Base-by-base conservation (phyloP, 2,329 filamentous ascomycete species). In the Myriosclerotinia curreyana region DNA sequence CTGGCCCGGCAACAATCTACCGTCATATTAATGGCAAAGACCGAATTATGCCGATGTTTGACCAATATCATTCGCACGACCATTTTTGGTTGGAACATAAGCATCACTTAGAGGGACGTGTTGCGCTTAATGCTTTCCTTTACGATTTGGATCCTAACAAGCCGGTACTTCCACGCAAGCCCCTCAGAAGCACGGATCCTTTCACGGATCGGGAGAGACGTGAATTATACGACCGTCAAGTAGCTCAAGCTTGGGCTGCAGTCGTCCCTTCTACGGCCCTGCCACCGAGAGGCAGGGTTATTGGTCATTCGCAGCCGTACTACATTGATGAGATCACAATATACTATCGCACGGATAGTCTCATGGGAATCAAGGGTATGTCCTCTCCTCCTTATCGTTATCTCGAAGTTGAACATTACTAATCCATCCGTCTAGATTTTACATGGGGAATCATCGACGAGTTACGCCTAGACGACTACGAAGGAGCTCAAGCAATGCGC, bases 141-240 rank as follows among this genome's bases (percentile, higher is more conserved):
- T 58, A 58, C 8, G 55, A 58, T 20, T 58, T 58, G 8, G 42
- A 58, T 36, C 55, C 55, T 12, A 48, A 58, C 12, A 28, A 58
- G 17, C 55, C 42, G 1, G 11, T 58, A 36, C 12, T 48, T 25
- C 15, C 28, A 0, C 31, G 12, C 17, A n/a, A 36, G 9, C n/a
- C 28, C 7, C n/a, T 36, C 28, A 48, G 36, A 42, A n/a, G n/a
- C 15, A 48, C 31, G 3, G 44, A 46, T 58, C 15, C 31, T 14
- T 58, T 17, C n/a, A 12, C 34, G 0, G 55, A 14, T 25, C n/a
- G 42, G 2, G 42, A 36, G 22, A 46, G 20, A 58, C 28, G 40
- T 4, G 20, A 46, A 22, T 7, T 14, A 46, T 22, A 36, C 22
- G 28, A 22, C 17, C 44, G 36, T 17, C 40, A 58, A 22, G 28